Conservation (phyloP, 108 stramenopile species). For the Discostella pseudostelligera region DNA sequence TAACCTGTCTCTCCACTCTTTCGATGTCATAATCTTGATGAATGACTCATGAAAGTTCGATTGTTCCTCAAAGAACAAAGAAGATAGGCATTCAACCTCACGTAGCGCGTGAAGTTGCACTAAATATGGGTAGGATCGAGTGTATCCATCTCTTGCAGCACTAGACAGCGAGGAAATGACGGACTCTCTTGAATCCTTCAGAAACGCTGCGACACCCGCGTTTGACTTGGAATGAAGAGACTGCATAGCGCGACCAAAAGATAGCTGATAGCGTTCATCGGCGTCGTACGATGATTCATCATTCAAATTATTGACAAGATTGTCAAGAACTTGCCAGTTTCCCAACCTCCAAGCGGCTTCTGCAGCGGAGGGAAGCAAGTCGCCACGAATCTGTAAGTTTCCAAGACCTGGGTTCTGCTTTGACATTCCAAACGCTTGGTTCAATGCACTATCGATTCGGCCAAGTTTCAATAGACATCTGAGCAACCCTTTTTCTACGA, state of each 20-base stretch:
- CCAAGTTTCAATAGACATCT: constrained; percentile 77
- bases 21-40: constrained; percentile 41
- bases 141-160: constrained; percentile 76
- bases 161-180: constrained; percentile 67
- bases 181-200: constrained; percentile 56
- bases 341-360: constrained; percentile 90
- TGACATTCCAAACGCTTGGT: constrained; percentile 65
- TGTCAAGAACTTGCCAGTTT: constrained; percentile 66
- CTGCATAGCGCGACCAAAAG: constrained; percentile 65
- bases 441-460: constrained; percentile 81
- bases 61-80: constrained; percentile 17
- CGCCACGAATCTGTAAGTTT: constrained; percentile 10
- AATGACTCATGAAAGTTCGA: constrained; percentile 21
- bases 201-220: constrained; percentile 21
- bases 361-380: constrained; percentile 55
- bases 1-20: constrained; percentile 55
- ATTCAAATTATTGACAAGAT: constrained; percentile 15
- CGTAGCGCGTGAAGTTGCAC: constrained; percentile 67
- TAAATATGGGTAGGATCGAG: constrained; percentile 63
- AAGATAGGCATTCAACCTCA: constrained; percentile 68
- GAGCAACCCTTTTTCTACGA: constrained; percentile 52
- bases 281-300: constrained; percentile 12
- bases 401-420: constrained; percentile 8
- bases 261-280: constrained; percentile 48
- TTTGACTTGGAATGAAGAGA: constrained; percentile 42